Evolutionary conservation across 768 basidiomycete genomes (phyloP).

Genomic region (Naganishia friedmannii): DNA sequence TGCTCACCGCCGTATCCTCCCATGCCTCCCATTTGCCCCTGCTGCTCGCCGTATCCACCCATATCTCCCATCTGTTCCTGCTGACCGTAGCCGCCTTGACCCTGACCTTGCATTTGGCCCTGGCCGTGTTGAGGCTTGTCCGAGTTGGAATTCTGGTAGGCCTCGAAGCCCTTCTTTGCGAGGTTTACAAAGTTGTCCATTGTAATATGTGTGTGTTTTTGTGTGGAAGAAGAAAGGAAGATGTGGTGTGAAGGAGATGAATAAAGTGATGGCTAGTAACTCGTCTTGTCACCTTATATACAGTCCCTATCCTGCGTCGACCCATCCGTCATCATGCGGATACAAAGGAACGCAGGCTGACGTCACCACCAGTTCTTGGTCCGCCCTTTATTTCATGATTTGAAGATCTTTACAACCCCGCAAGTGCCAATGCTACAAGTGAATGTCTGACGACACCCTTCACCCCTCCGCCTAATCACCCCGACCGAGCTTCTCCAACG

Average conservation of each 20-base stretch:
- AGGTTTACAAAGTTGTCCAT: slow-evolving; percentile 67
- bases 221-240: no score
- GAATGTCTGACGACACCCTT: no score
- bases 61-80: not conserved
- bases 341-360: not conserved
- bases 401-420: slow-evolving; percentile 11
- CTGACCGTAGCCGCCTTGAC: slow-evolving; percentile 28
- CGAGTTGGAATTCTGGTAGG: slow-evolving; percentile 56
- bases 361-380: not conserved
- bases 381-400: not conserved
- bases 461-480: slow-evolving; percentile 46
- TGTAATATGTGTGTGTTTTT: slow-evolving; percentile 14
- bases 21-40: not conserved
- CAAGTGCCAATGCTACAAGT: not conserved
- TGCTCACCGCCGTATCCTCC: not conserved
- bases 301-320: not conserved
- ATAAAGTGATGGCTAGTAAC: no score
- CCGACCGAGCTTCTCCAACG: slow-evolving; percentile 82
- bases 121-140: slow-evolving; percentile 33
- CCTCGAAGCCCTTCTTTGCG: slow-evolving; percentile 65
- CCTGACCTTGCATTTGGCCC: slow-evolving; percentile 32
- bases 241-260: not conserved
- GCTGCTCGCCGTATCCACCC: not conserved
- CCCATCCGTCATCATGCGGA: not conserved
- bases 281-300: not conserved